Percentiles rank a stretch among this genome's conserved stretches.
Evolutionary conservation across 345 rosid species (phyloP).

Genomic region (Erysimum cheiranthoides): DNA sequence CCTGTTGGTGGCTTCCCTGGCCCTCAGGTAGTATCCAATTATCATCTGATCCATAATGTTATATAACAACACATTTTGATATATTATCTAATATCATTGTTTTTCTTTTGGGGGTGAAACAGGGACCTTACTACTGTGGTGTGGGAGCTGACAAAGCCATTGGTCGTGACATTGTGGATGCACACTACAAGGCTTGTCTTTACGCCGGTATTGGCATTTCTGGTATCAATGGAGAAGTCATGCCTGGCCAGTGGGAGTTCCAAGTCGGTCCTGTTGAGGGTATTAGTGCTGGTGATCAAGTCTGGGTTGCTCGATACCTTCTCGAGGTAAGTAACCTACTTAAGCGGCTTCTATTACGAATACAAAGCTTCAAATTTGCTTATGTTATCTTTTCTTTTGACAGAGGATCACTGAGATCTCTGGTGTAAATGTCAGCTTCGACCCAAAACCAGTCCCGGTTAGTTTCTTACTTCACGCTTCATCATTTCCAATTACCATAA

Average conservation of each 20-base stretch:
- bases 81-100: not conserved
- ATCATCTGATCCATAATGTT: not conserved
- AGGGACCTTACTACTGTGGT: constrained; percentile 98
- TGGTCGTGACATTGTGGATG: constrained; percentile 86
- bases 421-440: constrained; percentile 77
- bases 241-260: constrained; percentile 99
- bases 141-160: constrained; percentile 84
- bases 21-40: constrained; percentile 58
- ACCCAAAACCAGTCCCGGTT: constrained; percentile 83
- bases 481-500: not conserved
- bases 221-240: constrained; percentile 93
- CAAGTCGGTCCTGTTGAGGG: constrained; percentile 98
- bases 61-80: not conserved
- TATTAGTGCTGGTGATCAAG: constrained; percentile 77
- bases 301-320: constrained; percentile 94
- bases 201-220: constrained; percentile 84
- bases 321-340: constrained; percentile 65
- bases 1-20: constrained; percentile 91
- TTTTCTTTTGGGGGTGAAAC: not conserved
- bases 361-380: not conserved
- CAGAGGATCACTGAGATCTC: constrained; percentile 94
- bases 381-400: constrained; percentile 15
- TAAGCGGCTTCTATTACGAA: not conserved
- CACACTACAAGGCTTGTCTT: constrained; percentile 93
- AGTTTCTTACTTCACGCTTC: not conserved